Evolutionary conservation across 768 basidiomycete genomes (phyloP).

Genomic region (Psilocybe cubensis): DNA sequence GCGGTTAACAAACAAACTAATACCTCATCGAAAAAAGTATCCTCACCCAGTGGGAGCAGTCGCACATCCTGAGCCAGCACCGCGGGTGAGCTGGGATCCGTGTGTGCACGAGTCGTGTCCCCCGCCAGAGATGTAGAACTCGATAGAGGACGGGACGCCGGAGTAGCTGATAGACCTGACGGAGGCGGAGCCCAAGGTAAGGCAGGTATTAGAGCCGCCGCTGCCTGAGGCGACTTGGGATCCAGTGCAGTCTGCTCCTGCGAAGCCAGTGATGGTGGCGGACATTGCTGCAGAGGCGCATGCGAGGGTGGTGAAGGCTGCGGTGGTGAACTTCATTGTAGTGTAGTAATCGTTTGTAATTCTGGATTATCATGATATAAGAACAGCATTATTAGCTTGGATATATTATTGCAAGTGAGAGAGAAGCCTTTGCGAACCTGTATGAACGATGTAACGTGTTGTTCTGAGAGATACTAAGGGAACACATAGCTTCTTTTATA

Average conservation of each 20-base stretch:
- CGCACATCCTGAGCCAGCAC: conserved; percentile 20
- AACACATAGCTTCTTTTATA: too few relatives aligned
- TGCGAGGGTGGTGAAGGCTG: conserved; percentile 13
- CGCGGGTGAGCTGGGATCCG: conserved; percentile 12
- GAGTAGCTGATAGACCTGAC: conserved; percentile 21
- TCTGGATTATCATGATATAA: too few relatives aligned
- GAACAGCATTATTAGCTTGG: too few relatives aligned
- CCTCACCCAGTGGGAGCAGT: conserved; percentile 20
- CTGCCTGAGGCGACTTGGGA: neutral
- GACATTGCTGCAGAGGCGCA: conserved; percentile 19
- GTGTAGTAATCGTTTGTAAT: too few relatives aligned
- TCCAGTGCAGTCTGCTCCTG: conserved; percentile 11
- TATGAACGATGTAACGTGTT: too few relatives aligned
- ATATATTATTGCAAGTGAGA: too few relatives aligned
- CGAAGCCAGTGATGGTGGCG: conserved; percentile 11
- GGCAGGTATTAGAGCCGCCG: conserved; percentile 9
- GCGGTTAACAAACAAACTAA: neutral
- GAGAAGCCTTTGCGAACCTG: too few relatives aligned
- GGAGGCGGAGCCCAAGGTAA: conserved; percentile 15
- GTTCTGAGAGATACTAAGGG: too few relatives aligned
- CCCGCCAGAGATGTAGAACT: conserved; percentile 21
- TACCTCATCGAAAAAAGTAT: neutral
- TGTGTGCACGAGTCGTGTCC: conserved; percentile 19
- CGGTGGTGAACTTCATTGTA: conserved; percentile 24
- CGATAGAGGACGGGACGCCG: conserved; percentile 16